phyloP scores from a whole-genome alignment of 306 rosid genomes.

The Pyrus betulifolia region DNA sequence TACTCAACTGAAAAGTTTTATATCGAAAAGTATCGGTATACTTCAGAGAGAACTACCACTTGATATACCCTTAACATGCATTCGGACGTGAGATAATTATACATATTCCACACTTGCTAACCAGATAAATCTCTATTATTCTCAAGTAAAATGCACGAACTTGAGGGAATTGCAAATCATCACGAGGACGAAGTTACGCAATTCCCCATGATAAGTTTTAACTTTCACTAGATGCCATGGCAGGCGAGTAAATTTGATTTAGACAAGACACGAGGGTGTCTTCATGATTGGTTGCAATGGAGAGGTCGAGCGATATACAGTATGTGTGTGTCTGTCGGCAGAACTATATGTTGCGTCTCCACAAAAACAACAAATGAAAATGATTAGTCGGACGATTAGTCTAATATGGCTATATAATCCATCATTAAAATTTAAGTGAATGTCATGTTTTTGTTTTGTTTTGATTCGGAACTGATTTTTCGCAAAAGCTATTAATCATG shows the following conservation, averaged over 20 bases:
- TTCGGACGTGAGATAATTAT: too few species aligned
- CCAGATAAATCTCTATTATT: too few species aligned
- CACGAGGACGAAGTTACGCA: not conserved
- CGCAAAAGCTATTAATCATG: not conserved
- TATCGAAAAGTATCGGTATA: too few species aligned
- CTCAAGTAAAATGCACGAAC: not conserved
- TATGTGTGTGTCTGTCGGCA: not conserved
- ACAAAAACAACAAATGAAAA: not conserved
- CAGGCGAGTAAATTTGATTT: not conserved
- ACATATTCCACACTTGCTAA: too few species aligned
- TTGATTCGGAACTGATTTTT: not conserved
- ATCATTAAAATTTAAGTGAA: too few species aligned
- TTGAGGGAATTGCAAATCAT: not conserved
- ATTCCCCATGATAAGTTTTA: not conserved
- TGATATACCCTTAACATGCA: too few species aligned
- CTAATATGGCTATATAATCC: not conserved
- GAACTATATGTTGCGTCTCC: not conserved
- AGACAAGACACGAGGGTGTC: conserved; percentile 4
- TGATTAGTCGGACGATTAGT: not conserved
- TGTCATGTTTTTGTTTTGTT: not conserved
- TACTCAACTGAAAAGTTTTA: too few species aligned
- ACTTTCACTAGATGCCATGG: not conserved
- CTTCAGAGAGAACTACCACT: too few species aligned
- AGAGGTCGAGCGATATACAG: not conserved
- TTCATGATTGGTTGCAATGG: conserved; percentile 6